phyloP scores from a whole-genome alignment of 208 protist species.

The Naegleria fowleri region DNA sequence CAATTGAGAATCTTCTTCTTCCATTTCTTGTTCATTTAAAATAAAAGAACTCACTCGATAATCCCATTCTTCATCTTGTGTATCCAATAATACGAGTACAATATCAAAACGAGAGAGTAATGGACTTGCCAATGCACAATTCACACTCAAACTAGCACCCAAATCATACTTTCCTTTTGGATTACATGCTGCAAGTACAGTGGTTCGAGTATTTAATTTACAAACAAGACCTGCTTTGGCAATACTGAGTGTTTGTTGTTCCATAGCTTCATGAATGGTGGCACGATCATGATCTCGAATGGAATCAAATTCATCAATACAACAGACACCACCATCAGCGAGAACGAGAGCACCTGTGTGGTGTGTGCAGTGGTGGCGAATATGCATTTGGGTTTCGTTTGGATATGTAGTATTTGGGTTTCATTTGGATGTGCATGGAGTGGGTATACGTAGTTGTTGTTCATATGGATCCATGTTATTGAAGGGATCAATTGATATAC shows the following conservation, averaged over 20 bases:
- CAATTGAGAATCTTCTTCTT: slow-evolving; percentile 26
- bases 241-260: slow-evolving; percentile 90
- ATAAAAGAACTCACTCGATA: slow-evolving; percentile 67
- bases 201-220: slow-evolving; percentile 83
- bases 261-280: slow-evolving; percentile 96
- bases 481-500: too few relatives aligned
- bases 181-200: slow-evolving; percentile 92
- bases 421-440: too few relatives aligned
- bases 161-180: slow-evolving; percentile 80
- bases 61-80: slow-evolving; percentile 69
- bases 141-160: slow-evolving; percentile 58
- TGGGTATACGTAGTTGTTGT: too few relatives aligned
- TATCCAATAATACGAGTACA: slow-evolving; percentile 87
- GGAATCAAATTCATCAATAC: slow-evolving; percentile 93
- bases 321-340: slow-evolving; percentile 92
- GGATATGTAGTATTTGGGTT: too few relatives aligned
- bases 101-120: slow-evolving; percentile 94
- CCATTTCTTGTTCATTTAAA: slow-evolving; percentile 13
- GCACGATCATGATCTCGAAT: slow-evolving; percentile 84
- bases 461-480: too few relatives aligned
- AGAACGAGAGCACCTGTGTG: slow-evolving; percentile 66
- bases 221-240: slow-evolving; percentile 85
- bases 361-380: neutral
- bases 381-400: too few relatives aligned
- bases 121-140: slow-evolving; percentile 52